A percentile compares a stretch with the other conserved stretches of the same genome.
phyloP scores from a whole-genome alignment of 2,329 filamentous ascomycete species.

The Epichloe amarillans region DNA sequence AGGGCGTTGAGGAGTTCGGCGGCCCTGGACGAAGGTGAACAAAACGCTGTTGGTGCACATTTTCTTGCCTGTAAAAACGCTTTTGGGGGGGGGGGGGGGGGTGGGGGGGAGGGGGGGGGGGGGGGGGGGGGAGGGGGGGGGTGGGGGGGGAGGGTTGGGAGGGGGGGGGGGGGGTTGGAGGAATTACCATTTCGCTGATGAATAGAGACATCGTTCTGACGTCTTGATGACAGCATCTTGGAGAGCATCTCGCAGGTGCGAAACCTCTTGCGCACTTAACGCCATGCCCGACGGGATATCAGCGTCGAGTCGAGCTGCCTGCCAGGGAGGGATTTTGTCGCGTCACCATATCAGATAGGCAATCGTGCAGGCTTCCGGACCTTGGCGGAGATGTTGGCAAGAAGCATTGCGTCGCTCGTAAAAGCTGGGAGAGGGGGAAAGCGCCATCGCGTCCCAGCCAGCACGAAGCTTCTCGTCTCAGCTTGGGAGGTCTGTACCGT shows the following conservation, averaged over 20 bases:
- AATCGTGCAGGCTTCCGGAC: neutral
- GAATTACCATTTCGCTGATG: constrained; percentile 82
- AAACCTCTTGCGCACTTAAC: constrained; percentile 41
- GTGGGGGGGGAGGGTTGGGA: too few species aligned
- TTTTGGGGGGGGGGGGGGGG: too few species aligned
- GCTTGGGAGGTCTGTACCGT: neutral
- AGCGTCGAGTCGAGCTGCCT: neutral
- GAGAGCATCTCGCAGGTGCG: constrained; percentile 58
- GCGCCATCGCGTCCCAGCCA: neutral
- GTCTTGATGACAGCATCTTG: constrained; percentile 82
- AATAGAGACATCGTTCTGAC: constrained; percentile 88
- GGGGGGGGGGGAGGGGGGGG: too few species aligned
- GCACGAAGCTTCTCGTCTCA: neutral
- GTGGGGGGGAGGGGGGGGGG: too few species aligned
- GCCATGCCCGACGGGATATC: constrained; percentile 26
- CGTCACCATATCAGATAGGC: neutral
- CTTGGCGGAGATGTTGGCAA: neutral
- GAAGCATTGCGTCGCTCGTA: neutral
- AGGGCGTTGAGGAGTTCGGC: constrained; percentile 86
- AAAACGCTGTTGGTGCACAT: too few species aligned
- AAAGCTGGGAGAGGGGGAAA: too few species aligned
- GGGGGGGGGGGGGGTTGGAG: neutral
- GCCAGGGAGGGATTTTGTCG: neutral
- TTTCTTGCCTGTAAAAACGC: too few species aligned
- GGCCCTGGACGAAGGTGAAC: constrained; percentile 45